phyloP scores from a whole-genome alignment of 768 basidiomycete genomes.

The Boletus subparvulus region DNA sequence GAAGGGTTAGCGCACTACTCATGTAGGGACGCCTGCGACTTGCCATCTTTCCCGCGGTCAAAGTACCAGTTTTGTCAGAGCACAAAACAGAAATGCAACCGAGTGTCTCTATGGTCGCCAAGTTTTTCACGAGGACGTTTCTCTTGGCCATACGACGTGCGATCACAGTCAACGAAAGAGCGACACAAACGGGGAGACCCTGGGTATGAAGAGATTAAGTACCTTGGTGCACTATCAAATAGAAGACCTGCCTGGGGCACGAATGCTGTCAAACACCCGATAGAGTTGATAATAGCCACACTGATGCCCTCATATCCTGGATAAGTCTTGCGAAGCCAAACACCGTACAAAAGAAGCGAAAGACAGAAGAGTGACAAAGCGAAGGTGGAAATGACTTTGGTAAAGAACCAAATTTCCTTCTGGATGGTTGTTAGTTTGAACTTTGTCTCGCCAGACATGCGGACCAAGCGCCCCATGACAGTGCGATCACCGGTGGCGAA shows the following conservation, averaged over 20 bases:
- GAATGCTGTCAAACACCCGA: conserved; percentile 41
- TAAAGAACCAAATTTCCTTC: conserved; percentile 50
- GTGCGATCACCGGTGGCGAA: conserved; percentile 46
- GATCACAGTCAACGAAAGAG: conserved; percentile 50
- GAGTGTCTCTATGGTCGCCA: conserved; percentile 54
- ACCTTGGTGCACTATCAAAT: neutral
- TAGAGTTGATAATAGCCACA: conserved; percentile 37
- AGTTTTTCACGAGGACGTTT: conserved; percentile 48
- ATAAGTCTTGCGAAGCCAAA: conserved; percentile 40
- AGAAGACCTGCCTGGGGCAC: conserved; percentile 36
- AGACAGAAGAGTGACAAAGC: conserved; percentile 42
- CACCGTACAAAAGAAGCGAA: conserved; percentile 41
- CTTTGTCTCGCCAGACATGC: conserved; percentile 48
- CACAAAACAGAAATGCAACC: conserved; percentile 52
- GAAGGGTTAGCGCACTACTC: neutral
- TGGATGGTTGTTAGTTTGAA: conserved; percentile 49
- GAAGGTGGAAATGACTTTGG: conserved; percentile 47
- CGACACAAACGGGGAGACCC: conserved; percentile 45
- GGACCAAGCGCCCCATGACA: conserved; percentile 54
- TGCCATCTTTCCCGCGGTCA: conserved; percentile 51
- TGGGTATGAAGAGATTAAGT: conserved; percentile 1
- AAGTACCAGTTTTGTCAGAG: conserved; percentile 56
- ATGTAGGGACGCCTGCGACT: neutral
- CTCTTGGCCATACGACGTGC: conserved; percentile 49
- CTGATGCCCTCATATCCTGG: conserved; percentile 38